phyloP scores from a whole-genome alignment of 1,284 basidiomycete genomes.

The Thelephora terrestris region DNA sequence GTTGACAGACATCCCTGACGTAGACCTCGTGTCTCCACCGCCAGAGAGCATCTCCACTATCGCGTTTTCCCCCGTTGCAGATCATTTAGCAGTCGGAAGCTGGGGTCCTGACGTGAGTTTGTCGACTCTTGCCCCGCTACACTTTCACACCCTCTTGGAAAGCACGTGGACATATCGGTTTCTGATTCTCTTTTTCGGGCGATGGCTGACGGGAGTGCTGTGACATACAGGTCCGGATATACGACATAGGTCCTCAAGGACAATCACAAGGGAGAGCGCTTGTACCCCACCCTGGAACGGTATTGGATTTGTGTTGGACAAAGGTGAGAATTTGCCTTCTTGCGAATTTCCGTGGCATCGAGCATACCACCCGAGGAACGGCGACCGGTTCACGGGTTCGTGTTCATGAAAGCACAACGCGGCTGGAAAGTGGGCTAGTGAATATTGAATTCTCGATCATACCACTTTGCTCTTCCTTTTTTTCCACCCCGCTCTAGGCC shows the following conservation, averaged over 20 bases:
- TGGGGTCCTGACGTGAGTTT: conserved; percentile 69
- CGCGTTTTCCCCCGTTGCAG: conserved; percentile 52
- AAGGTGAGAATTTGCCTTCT: conserved; percentile 32
- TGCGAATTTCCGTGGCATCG: not conserved
- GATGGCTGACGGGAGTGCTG: not conserved
- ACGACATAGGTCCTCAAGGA: conserved; percentile 46
- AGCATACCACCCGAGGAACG: no score
- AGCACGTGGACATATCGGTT: conserved; percentile 1
- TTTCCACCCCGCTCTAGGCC: no score
- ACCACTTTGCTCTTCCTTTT: no score
- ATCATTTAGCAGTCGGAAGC: conserved; percentile 66
- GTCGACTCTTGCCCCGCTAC: not conserved
- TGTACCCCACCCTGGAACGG: conserved; percentile 77
- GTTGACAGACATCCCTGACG: conserved; percentile 28
- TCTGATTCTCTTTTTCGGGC: not conserved
- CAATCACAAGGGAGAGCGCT: conserved; percentile 71
- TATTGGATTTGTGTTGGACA: conserved; percentile 78
- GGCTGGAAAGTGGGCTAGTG: no score
- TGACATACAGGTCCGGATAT: conserved; percentile 41
- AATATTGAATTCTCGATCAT: no score
- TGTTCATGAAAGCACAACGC: no score
- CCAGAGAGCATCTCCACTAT: conserved; percentile 66
- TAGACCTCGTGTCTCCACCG: conserved; percentile 67
- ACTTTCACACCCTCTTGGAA: conserved; percentile 1
- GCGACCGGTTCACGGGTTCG: no score